Evolutionary conservation across 1,284 basidiomycete species (phyloP), one percentile per base, ranked within the genome.

Genomic region (Moniliophthora roreri): DNA sequence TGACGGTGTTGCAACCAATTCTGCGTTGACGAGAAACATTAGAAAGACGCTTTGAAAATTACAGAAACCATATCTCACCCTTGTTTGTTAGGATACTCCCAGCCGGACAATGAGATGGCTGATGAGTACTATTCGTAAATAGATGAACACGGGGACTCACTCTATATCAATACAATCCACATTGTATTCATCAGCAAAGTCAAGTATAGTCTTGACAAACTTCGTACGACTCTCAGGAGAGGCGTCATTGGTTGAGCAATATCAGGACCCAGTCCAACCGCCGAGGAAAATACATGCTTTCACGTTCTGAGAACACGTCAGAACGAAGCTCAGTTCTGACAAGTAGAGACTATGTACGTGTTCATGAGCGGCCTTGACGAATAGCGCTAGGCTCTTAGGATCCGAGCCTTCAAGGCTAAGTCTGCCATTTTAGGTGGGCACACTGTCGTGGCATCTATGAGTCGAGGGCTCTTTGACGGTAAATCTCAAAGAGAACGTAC

Each of bases 111-210:
- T 13, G 7, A 23, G 34, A 28, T n/a, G 42, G 16, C 8, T 2
- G 23, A n/a, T 1, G 8, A 10, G 44, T 35, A 20, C 15, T 20
- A 21, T 10, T 28, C 23, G 26, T 16, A 20, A 45, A 41, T 41
- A 35, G 34, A 46, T 18, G 20, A 20, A 20, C 20, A 5, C 10
- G 7, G 11, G 3, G 15, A 69, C 75, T 37, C 52, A 79, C 77
- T 88, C 85, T 57, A 88, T 79, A 64, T 88, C 85, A 57, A 89
- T 74, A 18, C 84, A 85, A 62, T 88, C 85, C 2, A 89, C 68
- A 26, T 77, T 62, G 66, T 84, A 88, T 52, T 74, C 60, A 42
- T 73, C 63, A 51, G 78, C 81, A 40, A 88, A 70, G 37, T 70
- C 60, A 4, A 73, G 66, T 56, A 89, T 72, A 48, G 84, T 81